Percentiles rank a stretch among this genome's conserved stretches.
These are phyloP conservation scores for Lepiota venenata DNA, from an alignment of 768 basidiomycete genomes.

Conservation along the genomic window DNA sequence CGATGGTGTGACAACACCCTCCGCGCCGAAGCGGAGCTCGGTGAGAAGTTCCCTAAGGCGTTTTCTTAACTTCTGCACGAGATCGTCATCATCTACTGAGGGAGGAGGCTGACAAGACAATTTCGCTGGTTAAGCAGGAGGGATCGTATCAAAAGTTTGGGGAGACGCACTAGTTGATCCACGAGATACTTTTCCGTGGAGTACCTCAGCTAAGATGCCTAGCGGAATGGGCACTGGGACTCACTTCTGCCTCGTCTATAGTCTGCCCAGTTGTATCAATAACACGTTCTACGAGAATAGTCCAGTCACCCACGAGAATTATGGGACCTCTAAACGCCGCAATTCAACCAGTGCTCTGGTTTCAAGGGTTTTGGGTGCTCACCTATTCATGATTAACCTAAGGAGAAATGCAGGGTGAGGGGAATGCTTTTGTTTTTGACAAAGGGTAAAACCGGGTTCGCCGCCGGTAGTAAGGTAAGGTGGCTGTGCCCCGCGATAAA, in stretches of 20 bases:
- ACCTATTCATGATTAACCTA: constrained; percentile 6
- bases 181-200: constrained; percentile 27
- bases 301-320: constrained; percentile 16
- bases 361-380: not conserved
- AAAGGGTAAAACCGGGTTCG: too few relatives aligned
- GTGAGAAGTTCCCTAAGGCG: constrained; percentile 32
- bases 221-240: not conserved
- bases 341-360: not conserved
- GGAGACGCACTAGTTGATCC: constrained; percentile 31
- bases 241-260: constrained; percentile 27
- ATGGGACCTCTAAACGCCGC: constrained; percentile 18
- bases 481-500: too few relatives aligned
- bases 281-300: not conserved
- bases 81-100: constrained; percentile 32
- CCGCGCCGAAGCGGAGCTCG: constrained; percentile 31
- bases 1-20: constrained; percentile 19
- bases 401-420: not conserved
- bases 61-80: constrained; percentile 32
- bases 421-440: not conserved
- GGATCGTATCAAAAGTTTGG: not conserved
- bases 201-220: not conserved
- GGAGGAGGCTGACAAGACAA: constrained; percentile 33
- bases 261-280: constrained; percentile 14
- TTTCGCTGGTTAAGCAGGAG: not conserved
- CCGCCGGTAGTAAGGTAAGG: too few relatives aligned